Percentiles rank a stretch among this genome's conserved stretches.
Evolutionary conservation across 2,329 filamentous ascomycete species (phyloP).

Genomic region (Fragosphaeria purpurea): DNA sequence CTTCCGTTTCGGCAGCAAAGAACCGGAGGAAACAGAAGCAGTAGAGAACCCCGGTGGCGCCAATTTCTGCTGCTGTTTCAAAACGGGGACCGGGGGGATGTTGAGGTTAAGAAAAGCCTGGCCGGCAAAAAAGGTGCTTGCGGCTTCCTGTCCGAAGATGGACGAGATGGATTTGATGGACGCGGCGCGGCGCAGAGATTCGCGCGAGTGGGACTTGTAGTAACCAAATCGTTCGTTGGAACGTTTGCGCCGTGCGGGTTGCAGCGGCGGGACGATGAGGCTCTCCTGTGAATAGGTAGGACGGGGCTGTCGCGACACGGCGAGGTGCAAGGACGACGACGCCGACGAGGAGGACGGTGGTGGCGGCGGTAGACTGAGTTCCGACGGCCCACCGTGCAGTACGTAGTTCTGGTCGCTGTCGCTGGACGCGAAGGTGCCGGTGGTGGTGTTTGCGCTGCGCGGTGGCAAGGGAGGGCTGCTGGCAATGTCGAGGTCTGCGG

Average conservation of each 20-base stretch:
- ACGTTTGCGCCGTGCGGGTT: constrained; percentile 32
- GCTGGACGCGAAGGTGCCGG: constrained; percentile 25
- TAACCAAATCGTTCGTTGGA: constrained; percentile 40
- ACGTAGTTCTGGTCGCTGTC: constrained; percentile 44
- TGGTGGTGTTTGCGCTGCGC: constrained; percentile 13
- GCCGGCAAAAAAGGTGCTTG: constrained; percentile 26
- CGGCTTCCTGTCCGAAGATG: constrained; percentile 36
- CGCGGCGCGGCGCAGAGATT: constrained; percentile 37
- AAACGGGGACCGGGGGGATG: constrained; percentile 21
- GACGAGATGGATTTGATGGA: constrained; percentile 44
- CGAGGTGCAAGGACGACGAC: constrained; percentile 19
- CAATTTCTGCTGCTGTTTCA: background rate
- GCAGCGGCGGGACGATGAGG: constrained; percentile 45
- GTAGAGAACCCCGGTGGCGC: too few species aligned
- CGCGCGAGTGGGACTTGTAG: constrained; percentile 40
- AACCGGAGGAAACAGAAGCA: background rate
- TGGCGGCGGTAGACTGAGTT: constrained; percentile 19
- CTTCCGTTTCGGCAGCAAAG: constrained; percentile 8
- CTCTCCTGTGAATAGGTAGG: constrained; percentile 52
- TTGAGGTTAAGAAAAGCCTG: constrained; percentile 30
- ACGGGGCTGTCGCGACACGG: constrained; percentile 23
- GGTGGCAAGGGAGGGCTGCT: constrained; percentile 10
- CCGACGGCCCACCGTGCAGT: constrained; percentile 32
- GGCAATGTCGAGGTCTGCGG: background rate
- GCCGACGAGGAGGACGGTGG: constrained; percentile 23